Conservation (phyloP, 2,329 filamentous ascomycete genomes). For the Aspergillus calidoustus region DNA sequence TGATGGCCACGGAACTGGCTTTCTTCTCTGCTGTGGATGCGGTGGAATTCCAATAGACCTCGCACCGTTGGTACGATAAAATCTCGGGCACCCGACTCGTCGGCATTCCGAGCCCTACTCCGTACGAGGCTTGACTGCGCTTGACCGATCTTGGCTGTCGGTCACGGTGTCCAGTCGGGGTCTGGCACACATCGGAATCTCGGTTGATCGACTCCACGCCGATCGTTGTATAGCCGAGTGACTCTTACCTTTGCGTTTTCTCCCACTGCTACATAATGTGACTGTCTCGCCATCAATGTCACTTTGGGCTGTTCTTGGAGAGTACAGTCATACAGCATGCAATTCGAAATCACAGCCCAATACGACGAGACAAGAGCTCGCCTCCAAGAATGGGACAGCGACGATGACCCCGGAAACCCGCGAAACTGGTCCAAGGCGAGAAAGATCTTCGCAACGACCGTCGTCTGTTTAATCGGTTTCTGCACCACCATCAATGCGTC, state of each 20-base stretch:
- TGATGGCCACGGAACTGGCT: background rate
- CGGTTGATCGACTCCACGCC: background rate
- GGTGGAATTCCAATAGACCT: background rate
- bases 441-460: constrained; percentile 19
- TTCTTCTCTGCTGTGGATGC: background rate
- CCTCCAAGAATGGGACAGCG: constrained; percentile 13
- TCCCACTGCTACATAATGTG: background rate
- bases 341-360: background rate
- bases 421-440: constrained; percentile 23
- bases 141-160: background rate
- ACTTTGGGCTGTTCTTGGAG: too few relatives aligned
- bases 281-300: background rate
- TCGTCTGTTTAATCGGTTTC: constrained; percentile 25
- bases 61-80: background rate
- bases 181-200: background rate
- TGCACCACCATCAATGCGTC: constrained; percentile 35
- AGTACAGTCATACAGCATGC: background rate
- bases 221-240: background rate
- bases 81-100: background rate
- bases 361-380: background rate
- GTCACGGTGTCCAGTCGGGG: background rate
- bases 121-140: background rate
- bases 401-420: constrained; percentile 18
- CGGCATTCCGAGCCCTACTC: background rate
- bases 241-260: background rate